These are phyloP conservation scores for Globisporangium spinosum DNA, from an alignment of 352 stramenopile genomes.

Conservation along the genomic window DNA sequence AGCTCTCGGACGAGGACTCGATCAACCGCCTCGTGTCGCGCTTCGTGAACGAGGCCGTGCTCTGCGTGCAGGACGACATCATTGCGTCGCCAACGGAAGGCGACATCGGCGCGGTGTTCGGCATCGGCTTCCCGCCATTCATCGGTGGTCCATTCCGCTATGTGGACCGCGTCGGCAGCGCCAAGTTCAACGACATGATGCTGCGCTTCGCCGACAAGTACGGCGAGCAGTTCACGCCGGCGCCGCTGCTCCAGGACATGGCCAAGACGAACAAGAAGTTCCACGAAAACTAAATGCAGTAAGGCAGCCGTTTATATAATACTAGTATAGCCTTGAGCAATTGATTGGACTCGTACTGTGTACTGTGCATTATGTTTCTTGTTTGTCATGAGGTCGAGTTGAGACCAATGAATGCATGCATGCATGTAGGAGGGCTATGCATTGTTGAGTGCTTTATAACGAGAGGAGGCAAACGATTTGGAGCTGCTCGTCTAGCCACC, in stretches of 20 bases:
- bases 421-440: neutral
- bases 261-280: slow-evolving; percentile 98
- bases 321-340: slow-evolving; percentile 2
- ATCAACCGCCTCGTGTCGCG: slow-evolving; percentile 94
- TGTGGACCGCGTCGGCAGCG: slow-evolving; percentile 92
- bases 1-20: slow-evolving; percentile 80
- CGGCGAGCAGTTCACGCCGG: slow-evolving; percentile 95
- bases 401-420: neutral
- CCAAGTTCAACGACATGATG: slow-evolving; percentile 96
- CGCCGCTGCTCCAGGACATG: slow-evolving; percentile 95
- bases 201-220: slow-evolving; percentile 93
- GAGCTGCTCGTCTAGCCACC: neutral
- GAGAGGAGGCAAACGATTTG: neutral
- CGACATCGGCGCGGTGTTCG: slow-evolving; percentile 98
- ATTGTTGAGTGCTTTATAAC: neutral
- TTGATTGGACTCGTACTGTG: slow-evolving; percentile 2
- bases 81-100: slow-evolving; percentile 95
- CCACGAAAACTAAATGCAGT: slow-evolving; percentile 65
- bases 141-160: slow-evolving; percentile 96
- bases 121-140: slow-evolving; percentile 98
- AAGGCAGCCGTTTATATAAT: slow-evolving; percentile 9
- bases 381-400: neutral
- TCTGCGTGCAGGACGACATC: slow-evolving; percentile 97
- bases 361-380: neutral
- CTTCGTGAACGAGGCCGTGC: slow-evolving; percentile 97